Evolutionary conservation across 495 filamentous ascomycete genomes (phyloP), one percentile per base, ranked within the genome.

Genomic region (Cudoniella acicularis): DNA sequence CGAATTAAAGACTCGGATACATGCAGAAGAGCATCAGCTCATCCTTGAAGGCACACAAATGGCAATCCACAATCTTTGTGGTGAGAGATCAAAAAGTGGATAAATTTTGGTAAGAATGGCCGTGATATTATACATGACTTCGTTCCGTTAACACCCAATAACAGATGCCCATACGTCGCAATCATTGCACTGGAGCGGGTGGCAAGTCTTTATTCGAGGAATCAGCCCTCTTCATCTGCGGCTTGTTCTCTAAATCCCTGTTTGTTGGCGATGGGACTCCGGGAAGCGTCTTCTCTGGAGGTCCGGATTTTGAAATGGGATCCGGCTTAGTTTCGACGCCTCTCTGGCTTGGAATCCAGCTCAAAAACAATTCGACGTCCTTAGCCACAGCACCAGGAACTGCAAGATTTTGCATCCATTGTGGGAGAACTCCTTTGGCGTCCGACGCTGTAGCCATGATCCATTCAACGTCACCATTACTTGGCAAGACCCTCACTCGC

Each of bases 391-490:
- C 79, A 10, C 76, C 77, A 1, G 86, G 83, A 24, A 90, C 79
- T 13, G 81, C 85, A 50, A 81, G 67, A 60, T 86, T 80, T 76
- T 90, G 87, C 63, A 89, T 70, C 80, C 79, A 87, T 66, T 77
- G 71, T 6, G 88, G 88, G 53, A 92, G 75, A 23, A 76, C 74
- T 9, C 88, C 87, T 17, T 75, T 75, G 0, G 87, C 85, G 67
- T 91, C 81, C 46, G 85, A 86, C n/a, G 83, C 81, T 46, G 87
- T 89, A 2, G 82, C 82, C 81, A 89, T 87, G 4, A 83, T 76
- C 86, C 86, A 91, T 59, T 82, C 75, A 26, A 87, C 74, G 26
- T 75, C 67, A 20, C 63, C 70, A 30, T 70, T 75, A 42, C 52
- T 53, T 3, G 72, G 65, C 10, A 76, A 46, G 24, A 74, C 52